phyloP scores from a whole-genome alignment of 345 rosid species.

The Acer negundo region DNA sequence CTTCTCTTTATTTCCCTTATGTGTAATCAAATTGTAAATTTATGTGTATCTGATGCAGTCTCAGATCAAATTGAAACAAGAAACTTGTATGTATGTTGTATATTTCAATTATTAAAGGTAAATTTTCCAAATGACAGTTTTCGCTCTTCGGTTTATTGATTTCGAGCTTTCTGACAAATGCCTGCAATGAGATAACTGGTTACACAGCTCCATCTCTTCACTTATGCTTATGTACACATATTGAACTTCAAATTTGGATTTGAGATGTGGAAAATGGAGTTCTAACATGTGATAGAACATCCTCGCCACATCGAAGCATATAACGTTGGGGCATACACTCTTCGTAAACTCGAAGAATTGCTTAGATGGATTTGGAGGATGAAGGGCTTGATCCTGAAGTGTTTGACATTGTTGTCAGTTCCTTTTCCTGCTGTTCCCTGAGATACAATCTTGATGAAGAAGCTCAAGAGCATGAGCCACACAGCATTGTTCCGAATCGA shows the following conservation, averaged over 20 bases:
- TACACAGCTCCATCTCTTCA: no score
- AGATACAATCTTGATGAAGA: neutral
- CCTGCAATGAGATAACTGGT: neutral
- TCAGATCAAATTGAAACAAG: neutral
- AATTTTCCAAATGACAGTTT: neutral
- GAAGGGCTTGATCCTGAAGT: neutral
- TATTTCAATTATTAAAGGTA: neutral
- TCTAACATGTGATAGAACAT: conserved; percentile 18
- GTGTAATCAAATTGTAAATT: neutral
- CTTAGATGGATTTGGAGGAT: neutral
- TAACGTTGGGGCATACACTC: neutral
- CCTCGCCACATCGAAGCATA: neutral
- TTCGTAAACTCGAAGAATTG: neutral
- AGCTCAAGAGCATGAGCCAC: neutral
- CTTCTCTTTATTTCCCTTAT: neutral
- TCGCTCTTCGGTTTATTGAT: neutral
- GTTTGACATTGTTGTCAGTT: neutral
- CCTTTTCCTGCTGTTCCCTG: neutral
- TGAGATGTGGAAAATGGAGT: neutral
- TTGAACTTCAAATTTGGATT: no score
- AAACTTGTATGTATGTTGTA: neutral
- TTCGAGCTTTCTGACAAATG: neutral
- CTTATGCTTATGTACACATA: no score
- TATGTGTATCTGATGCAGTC: neutral
- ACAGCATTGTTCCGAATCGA: neutral